Conservation (phyloP, 345 rosid species). For the Salix koriyanagi region DNA sequence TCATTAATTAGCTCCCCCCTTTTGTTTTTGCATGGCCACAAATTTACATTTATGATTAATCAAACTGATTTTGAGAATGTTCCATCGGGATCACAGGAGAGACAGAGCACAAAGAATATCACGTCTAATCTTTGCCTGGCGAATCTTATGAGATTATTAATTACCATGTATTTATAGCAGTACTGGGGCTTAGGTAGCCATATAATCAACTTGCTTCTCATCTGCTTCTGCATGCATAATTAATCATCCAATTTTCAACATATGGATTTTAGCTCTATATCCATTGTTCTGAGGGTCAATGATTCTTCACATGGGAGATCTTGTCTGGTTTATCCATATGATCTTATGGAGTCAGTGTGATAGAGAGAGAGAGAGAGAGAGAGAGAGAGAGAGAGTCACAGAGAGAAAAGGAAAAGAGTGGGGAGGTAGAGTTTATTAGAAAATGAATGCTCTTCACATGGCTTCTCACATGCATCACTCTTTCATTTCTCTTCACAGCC, state of each 20-base stretch:
- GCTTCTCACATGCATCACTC: slow-evolving; percentile 43
- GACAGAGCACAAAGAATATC: not conserved
- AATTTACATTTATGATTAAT: too few relatives aligned
- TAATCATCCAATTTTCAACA: not conserved
- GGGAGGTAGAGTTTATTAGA: slow-evolving; percentile 24
- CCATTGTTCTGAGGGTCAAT: slow-evolving; percentile 25
- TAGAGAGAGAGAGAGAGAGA: not conserved
- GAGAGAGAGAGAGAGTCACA: not conserved
- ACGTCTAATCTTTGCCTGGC: slow-evolving; percentile 1
- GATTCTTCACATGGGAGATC: slow-evolving; percentile 47
- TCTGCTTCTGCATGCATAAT: slow-evolving; percentile 4
- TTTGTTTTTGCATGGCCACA: too few relatives aligned
- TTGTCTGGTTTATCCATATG: slow-evolving; percentile 24
- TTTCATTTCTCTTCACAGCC: not conserved
- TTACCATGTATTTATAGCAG: not conserved
- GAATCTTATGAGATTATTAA: slow-evolving; percentile 7
- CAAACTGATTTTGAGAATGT: not conserved
- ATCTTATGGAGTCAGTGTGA: slow-evolving; percentile 11
- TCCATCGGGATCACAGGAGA: not conserved
- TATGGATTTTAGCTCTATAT: slow-evolving; percentile 24
- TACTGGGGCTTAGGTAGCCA: not conserved
- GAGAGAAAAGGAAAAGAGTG: not conserved
- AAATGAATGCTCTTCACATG: slow-evolving; percentile 42
- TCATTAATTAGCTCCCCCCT: not conserved
- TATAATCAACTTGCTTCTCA: not conserved